Conservation (phyloP, 306 rosid species). For the Begonia fuchsioides region DNA sequence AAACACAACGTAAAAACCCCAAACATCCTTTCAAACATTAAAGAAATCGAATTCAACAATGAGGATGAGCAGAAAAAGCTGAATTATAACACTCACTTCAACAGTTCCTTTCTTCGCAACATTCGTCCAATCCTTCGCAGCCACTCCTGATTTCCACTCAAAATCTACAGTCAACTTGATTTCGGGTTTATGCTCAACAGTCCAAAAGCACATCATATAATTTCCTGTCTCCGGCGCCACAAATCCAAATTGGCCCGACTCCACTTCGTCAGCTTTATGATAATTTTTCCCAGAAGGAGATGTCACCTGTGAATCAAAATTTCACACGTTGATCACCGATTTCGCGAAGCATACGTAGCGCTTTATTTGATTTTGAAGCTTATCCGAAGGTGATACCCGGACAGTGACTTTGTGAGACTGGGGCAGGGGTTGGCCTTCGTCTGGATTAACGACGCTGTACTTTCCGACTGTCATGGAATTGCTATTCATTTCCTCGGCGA, state of each 20-base stretch:
- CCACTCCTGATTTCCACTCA: slow-evolving; percentile 88
- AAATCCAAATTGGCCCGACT: slow-evolving; percentile 58
- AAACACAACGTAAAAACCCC: too few species aligned
- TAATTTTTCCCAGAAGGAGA: slow-evolving; percentile 56
- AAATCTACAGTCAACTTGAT: slow-evolving; percentile 52
- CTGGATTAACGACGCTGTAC: slow-evolving; percentile 49
- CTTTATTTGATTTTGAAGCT: not conserved
- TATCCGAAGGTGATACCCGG: slow-evolving; percentile 32
- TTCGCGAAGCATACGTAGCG: too few species aligned
- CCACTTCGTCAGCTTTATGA: slow-evolving; percentile 57
- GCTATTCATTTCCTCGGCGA: slow-evolving; percentile 73
- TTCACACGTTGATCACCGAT: not conserved
- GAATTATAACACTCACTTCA: slow-evolving; percentile 42
- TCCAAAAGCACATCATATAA: slow-evolving; percentile 84
- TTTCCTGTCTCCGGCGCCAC: slow-evolving; percentile 66
- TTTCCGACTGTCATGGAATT: slow-evolving; percentile 86
- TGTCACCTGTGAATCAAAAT: slow-evolving; percentile 51
- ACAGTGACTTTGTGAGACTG: slow-evolving; percentile 63
- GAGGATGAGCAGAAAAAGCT: too few species aligned
- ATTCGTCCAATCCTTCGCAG: slow-evolving; percentile 87
- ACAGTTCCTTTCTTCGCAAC: slow-evolving; percentile 92
- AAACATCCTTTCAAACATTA: too few species aligned
- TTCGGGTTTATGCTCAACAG: slow-evolving; percentile 44
- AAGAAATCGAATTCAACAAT: too few species aligned
- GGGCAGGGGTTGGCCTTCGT: slow-evolving; percentile 54